Conservation (phyloP, 345 rosid species). For the Gossypium herbaceum region DNA sequence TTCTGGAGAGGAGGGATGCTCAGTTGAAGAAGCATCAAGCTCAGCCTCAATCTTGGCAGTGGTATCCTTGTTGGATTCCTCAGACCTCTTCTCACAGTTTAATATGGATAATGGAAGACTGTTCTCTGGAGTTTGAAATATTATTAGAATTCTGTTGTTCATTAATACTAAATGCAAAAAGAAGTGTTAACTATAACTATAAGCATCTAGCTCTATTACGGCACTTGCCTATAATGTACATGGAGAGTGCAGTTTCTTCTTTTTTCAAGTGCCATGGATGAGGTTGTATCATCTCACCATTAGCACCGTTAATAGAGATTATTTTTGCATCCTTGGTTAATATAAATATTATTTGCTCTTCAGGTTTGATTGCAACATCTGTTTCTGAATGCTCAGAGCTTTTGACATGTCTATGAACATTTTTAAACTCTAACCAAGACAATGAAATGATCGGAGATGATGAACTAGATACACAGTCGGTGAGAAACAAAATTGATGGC, state of each 20-base stretch:
- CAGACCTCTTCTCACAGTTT: constrained; percentile 20
- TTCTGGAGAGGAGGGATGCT: constrained; percentile 18
- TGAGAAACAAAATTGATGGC: constrained; percentile 38
- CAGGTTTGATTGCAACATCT: constrained; percentile 25
- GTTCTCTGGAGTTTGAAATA: constrained; percentile 24
- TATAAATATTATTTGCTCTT: constrained; percentile 27
- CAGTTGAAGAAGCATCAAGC: constrained; percentile 14
- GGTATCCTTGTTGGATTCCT: constrained; percentile 14
- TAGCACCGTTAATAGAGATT: constrained; percentile 27
- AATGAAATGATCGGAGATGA: constrained; percentile 34
- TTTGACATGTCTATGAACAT: constrained; percentile 16
- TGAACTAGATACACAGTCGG: constrained; percentile 24
- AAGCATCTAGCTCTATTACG: neutral
- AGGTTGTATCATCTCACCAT: constrained; percentile 33
- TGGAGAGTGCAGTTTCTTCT: constrained; percentile 33
- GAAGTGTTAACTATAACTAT: neutral
- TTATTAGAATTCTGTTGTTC: constrained; percentile 4
- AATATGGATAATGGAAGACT: constrained; percentile 12
- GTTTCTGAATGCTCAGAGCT: constrained; percentile 26
- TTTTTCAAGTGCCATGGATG: constrained; percentile 31
- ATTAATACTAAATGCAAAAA: neutral
- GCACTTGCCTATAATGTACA: constrained; percentile 43
- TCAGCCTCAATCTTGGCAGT: constrained; percentile 13
- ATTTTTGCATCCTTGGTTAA: constrained; percentile 36
- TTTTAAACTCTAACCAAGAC: constrained; percentile 28